Percentiles rank a stretch among this genome's conserved stretches.
phyloP scores from a whole-genome alignment of 2,329 filamentous ascomycete genomes.

The Diaporthe nobilis region DNA sequence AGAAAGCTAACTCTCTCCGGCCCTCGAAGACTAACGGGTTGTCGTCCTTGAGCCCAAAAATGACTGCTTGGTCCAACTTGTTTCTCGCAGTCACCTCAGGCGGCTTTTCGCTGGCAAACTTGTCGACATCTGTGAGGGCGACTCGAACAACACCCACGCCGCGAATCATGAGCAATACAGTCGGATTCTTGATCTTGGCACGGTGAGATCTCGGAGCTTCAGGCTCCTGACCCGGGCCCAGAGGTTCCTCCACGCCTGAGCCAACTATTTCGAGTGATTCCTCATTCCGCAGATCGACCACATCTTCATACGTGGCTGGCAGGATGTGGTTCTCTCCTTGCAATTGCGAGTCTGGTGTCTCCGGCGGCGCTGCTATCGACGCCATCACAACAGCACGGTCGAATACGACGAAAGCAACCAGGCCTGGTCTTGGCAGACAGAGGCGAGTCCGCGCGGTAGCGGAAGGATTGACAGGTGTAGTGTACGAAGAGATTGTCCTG shows the following conservation, averaged over 20 bases:
- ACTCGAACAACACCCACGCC: slow-evolving; percentile 74
- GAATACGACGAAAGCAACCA: slow-evolving; percentile 87
- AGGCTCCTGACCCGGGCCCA: slow-evolving; percentile 49
- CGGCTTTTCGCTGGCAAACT: slow-evolving; percentile 70
- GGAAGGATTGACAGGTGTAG: slow-evolving; percentile 62
- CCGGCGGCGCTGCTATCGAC: slow-evolving; percentile 77
- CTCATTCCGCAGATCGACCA: slow-evolving; percentile 81
- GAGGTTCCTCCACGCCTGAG: slow-evolving; percentile 75
- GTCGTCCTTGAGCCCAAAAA: slow-evolving; percentile 85
- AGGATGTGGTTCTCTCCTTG: slow-evolving; percentile 75
- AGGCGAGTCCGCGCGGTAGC: slow-evolving; percentile 71
- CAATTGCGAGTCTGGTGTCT: slow-evolving; percentile 83
- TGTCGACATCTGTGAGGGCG: slow-evolving; percentile 70
- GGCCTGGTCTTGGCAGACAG: slow-evolving; percentile 82
- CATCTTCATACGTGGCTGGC: slow-evolving; percentile 84
- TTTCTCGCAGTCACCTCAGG: slow-evolving; percentile 83
- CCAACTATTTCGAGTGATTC: slow-evolving; percentile 74
- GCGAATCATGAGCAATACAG: slow-evolving; percentile 73
- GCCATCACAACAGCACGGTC: slow-evolving; percentile 82
- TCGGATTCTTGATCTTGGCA: slow-evolving; percentile 72
- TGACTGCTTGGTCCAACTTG: slow-evolving; percentile 94
- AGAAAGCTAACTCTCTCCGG: slow-evolving; percentile 76
- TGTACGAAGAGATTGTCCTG: slow-evolving; percentile 77
- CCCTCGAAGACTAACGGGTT: slow-evolving; percentile 91
- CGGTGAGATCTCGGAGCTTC: slow-evolving; percentile 67